Evolutionary conservation across 345 rosid species (phyloP).

Genomic region (Eucalyptus lansdowneana): DNA sequence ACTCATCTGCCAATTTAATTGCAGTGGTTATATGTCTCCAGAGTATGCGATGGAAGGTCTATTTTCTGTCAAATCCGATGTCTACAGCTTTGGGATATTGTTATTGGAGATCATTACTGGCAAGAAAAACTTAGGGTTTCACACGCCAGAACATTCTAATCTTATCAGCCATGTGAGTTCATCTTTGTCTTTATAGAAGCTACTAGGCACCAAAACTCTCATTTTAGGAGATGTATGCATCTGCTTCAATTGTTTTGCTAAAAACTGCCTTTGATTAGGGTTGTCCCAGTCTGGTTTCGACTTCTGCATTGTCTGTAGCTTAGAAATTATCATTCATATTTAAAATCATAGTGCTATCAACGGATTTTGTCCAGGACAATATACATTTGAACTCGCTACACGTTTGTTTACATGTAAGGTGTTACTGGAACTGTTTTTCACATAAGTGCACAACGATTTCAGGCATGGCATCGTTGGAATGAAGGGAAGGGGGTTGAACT

Average conservation of each 20-base stretch:
- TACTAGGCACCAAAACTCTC: not conserved
- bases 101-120: slow-evolving; percentile 56
- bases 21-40: slow-evolving; percentile 71
- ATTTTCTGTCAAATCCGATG: slow-evolving; percentile 65
- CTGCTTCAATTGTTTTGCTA: not conserved
- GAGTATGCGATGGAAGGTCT: slow-evolving; percentile 80
- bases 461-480: slow-evolving; percentile 77
- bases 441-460: not conserved
- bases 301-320: not conserved
- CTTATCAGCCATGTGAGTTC: slow-evolving; percentile 47
- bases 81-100: slow-evolving; percentile 63
- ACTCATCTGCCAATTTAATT: not conserved
- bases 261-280: not conserved
- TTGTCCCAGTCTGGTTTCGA: not conserved
- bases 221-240: not conserved
- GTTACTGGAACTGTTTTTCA: not conserved
- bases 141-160: slow-evolving; percentile 20
- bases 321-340: not conserved
- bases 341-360: not conserved
- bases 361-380: not conserved
- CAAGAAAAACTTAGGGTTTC: slow-evolving; percentile 40
- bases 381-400: not conserved
- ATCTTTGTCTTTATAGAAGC: not conserved
- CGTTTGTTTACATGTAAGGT: not conserved
- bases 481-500: slow-evolving; percentile 51